Evolutionary conservation across 2,329 filamentous ascomycete genomes (phyloP).

Genomic region (Periconia digitata): DNA sequence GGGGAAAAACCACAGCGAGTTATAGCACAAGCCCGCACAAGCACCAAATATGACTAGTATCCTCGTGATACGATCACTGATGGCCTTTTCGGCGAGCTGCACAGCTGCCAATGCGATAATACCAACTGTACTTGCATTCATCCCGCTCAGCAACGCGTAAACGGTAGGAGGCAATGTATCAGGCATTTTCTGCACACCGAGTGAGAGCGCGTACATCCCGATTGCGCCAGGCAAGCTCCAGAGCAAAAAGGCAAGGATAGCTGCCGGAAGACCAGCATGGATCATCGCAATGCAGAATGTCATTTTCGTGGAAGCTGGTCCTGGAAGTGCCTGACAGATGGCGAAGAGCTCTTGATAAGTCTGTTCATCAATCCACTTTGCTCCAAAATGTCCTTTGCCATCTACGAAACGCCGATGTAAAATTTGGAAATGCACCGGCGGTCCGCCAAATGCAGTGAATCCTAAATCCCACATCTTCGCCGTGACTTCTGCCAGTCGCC

Average conservation of each 20-base stretch:
- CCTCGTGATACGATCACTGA: slow-evolving; percentile 65
- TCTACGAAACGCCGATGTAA: too few relatives aligned
- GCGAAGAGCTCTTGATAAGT: slow-evolving; percentile 74
- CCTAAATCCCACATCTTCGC: too few relatives aligned
- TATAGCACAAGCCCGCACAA: slow-evolving; percentile 68
- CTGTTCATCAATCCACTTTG: too few relatives aligned
- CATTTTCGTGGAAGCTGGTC: slow-evolving; percentile 70
- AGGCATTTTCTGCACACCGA: slow-evolving; percentile 64
- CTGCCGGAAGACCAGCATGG: slow-evolving; percentile 59
- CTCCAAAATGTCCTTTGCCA: too few relatives aligned
- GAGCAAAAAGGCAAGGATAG: slow-evolving; percentile 60
- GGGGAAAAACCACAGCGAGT: slow-evolving; percentile 75
- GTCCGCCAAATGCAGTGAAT: too few relatives aligned
- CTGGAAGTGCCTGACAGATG: slow-evolving; percentile 66
- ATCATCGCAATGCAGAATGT: slow-evolving; percentile 66
- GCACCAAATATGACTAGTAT: slow-evolving; percentile 65
- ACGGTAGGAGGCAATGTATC: slow-evolving; percentile 62
- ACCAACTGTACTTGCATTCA: slow-evolving; percentile 73
- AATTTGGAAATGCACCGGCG: too few relatives aligned
- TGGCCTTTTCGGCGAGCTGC: slow-evolving; percentile 66
- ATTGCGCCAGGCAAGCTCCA: slow-evolving; percentile 72
- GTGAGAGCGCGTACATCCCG: slow-evolving; percentile 67
- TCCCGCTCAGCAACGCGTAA: slow-evolving; percentile 69
- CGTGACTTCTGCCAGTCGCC: too few relatives aligned
- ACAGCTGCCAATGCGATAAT: slow-evolving; percentile 71